Conservation (phyloP, 768 basidiomycete species). For the Trametes punicea region DNA sequence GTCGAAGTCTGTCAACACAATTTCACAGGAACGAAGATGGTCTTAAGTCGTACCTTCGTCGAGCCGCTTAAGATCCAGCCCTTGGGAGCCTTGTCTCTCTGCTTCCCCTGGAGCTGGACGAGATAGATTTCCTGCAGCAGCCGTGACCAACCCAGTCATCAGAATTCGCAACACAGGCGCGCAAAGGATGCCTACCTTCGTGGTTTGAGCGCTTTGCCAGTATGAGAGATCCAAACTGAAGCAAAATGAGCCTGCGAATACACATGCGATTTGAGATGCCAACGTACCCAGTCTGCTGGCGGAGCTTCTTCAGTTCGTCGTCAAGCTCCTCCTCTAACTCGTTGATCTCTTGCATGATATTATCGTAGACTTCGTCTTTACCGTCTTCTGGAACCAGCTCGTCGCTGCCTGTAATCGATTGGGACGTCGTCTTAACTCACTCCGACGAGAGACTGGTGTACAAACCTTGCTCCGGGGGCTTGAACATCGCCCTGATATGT, state of each 20-base stretch:
- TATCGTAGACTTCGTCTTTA: constrained; percentile 83
- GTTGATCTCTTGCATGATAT: constrained; percentile 65
- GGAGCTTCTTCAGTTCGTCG: constrained; percentile 58
- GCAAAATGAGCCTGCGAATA: background rate
- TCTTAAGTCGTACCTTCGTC: constrained; percentile 59
- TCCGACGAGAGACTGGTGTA: background rate
- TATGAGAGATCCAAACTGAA: constrained; percentile 44
- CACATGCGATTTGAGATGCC: background rate
- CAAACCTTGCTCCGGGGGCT: constrained; percentile 59
- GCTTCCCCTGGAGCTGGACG: constrained; percentile 59
- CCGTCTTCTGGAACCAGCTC: constrained; percentile 81
- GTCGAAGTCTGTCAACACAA: background rate
- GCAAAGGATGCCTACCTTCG: constrained; percentile 50
- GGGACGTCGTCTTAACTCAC: background rate
- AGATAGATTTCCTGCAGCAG: constrained; percentile 79
- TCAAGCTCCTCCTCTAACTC: constrained; percentile 71
- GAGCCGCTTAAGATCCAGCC: constrained; percentile 79
- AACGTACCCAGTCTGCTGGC: constrained; percentile 64
- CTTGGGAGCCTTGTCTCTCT: constrained; percentile 65
- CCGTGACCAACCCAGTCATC: background rate
- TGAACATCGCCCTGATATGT: constrained; percentile 71
- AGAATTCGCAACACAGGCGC: background rate
- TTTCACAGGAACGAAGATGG: background rate
- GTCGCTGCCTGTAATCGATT: constrained; percentile 43
- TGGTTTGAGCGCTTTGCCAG: constrained; percentile 81